Percentiles rank a stretch among this genome's conserved stretches.
phyloP scores from a whole-genome alignment of 2,329 filamentous ascomycete genomes.

The Cladophialophora immunda region DNA sequence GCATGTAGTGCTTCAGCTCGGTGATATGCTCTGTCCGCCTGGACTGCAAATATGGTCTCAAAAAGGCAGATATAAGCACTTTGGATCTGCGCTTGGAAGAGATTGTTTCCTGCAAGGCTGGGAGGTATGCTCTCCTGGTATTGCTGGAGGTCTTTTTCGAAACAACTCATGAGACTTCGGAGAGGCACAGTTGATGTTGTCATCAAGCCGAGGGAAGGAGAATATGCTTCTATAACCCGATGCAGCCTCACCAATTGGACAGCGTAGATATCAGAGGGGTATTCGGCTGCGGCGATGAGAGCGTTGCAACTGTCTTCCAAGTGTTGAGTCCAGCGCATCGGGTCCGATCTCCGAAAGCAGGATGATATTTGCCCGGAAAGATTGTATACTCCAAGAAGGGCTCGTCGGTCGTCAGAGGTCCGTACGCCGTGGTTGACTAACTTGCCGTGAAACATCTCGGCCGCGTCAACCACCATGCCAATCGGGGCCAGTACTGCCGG shows the following conservation, averaged over 20 bases:
- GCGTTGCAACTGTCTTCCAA: conserved; percentile 60
- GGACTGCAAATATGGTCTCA: conserved; percentile 40
- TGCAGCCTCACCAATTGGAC: conserved; percentile 61
- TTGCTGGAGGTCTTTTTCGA: conserved; percentile 53
- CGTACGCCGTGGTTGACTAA: conserved; percentile 3
- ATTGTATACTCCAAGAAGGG: conserved; percentile 28
- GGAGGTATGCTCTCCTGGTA: conserved; percentile 31
- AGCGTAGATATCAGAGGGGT: conserved; percentile 57
- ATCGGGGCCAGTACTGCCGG: conserved; percentile 9
- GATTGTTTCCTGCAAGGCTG: conserved; percentile 15
- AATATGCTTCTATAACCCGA: conserved; percentile 55
- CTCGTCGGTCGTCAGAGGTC: conserved; percentile 30
- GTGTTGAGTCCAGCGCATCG: conserved; percentile 62
- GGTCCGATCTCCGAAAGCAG: conserved; percentile 54
- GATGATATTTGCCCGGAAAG: conserved; percentile 19
- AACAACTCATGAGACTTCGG: conserved; percentile 51
- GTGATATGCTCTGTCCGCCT: conserved; percentile 53
- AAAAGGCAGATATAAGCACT: conserved; percentile 42
- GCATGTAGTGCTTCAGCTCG: conserved; percentile 53
- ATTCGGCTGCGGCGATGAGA: conserved; percentile 56
- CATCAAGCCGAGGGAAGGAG: conserved; percentile 32
- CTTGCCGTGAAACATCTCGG: conserved; percentile 24
- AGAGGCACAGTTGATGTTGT: conserved; percentile 36
- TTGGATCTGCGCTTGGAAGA: conserved; percentile 21
- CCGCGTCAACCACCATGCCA: conserved; percentile 22